Evolutionary conservation across 805 yeast genomes (phyloP).

Genomic region (Schwanniomyces sp.): DNA sequence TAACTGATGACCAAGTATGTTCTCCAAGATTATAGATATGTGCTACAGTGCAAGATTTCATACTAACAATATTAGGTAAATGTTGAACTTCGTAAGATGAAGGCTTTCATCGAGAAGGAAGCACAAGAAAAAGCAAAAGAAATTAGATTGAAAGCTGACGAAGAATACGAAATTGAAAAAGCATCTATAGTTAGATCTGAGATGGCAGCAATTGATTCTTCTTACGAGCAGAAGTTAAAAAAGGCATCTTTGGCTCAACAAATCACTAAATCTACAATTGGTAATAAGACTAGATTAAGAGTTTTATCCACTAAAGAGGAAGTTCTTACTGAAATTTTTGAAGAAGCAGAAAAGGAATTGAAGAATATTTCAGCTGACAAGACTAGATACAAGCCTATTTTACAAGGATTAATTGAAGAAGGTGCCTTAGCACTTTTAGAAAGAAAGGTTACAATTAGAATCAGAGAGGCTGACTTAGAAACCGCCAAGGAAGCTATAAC

Average conservation of each 20-base stretch:
- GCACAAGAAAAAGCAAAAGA: constrained; percentile 99
- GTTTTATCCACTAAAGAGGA: constrained; percentile 80
- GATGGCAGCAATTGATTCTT: constrained; percentile 80
- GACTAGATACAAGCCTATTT: constrained; percentile 62
- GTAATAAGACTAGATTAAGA: constrained; percentile 92
- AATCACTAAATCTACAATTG: constrained; percentile 91
- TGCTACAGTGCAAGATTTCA: background rate
- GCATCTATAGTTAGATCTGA: constrained; percentile 92
- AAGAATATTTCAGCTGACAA: constrained; percentile 55
- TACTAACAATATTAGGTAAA: constrained; percentile 59
- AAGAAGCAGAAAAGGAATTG: constrained; percentile 64
- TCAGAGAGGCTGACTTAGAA: constrained; percentile 63
- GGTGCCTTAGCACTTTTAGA: constrained; percentile 71
- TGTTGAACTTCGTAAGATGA: constrained; percentile 96
- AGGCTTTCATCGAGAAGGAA: constrained; percentile 97
- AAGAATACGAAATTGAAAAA: constrained; percentile 97
- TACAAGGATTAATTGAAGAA: constrained; percentile 81
- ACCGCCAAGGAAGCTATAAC: constrained; percentile 61
- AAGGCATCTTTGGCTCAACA: constrained; percentile 93
- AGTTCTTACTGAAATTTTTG: constrained; percentile 72
- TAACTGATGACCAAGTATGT: constrained; percentile 34
- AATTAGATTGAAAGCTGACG: constrained; percentile 93
- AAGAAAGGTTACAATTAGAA: constrained; percentile 59
- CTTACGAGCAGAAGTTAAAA: constrained; percentile 79
- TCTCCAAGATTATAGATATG: background rate